These are phyloP conservation scores for Verticillium nonalfalfae DNA, from an alignment of 2,329 filamentous ascomycete species.

Conservation along the genomic window DNA sequence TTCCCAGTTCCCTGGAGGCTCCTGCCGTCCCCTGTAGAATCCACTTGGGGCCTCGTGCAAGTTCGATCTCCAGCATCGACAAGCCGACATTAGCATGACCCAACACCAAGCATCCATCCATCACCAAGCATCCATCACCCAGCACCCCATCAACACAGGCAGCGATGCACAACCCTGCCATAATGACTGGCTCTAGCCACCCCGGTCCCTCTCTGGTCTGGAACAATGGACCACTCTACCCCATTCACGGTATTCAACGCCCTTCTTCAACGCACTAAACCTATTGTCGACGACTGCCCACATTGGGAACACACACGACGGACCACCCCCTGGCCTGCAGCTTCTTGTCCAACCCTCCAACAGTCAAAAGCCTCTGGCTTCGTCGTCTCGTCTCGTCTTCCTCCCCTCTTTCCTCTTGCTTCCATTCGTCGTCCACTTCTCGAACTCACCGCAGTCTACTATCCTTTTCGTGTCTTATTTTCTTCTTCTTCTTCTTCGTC, in stretches of 20 bases:
- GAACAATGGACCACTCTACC: neutral
- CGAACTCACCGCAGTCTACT: neutral
- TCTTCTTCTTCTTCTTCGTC: neutral
- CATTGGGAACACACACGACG: too few relatives aligned
- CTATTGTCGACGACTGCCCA: neutral
- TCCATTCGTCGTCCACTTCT: conserved; percentile 9
- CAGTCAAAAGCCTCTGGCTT: neutral
- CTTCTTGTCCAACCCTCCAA: neutral
- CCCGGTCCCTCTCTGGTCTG: neutral
- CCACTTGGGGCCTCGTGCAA: too few relatives aligned
- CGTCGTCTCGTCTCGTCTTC: conserved; percentile 2
- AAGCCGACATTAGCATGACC: neutral
- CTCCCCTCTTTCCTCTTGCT: conserved; percentile 18
- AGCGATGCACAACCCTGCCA: neutral
- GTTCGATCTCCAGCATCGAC: too few relatives aligned
- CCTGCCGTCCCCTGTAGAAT: too few relatives aligned
- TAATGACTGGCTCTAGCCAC: neutral
- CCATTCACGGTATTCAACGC: neutral
- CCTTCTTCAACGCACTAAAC: neutral
- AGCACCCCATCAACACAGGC: neutral
- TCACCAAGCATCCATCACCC: neutral
- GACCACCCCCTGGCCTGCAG: neutral
- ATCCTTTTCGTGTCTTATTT: conserved; percentile 7
- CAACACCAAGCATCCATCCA: neutral
- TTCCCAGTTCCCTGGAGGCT: too few relatives aligned